Conservation (phyloP, 164 flowering plant genomes). For the Santalum album region DNA sequence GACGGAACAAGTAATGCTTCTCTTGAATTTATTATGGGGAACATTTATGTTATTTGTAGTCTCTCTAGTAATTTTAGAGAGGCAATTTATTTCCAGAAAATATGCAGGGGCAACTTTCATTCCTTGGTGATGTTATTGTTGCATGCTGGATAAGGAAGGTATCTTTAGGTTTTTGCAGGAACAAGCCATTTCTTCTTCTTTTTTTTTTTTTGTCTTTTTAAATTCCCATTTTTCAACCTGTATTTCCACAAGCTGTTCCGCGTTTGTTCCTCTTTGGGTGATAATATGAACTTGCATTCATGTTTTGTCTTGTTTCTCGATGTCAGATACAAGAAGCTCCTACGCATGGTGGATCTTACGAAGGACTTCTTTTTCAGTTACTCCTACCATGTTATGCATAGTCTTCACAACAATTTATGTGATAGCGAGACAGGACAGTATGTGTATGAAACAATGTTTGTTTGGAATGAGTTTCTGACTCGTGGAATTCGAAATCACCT, state of each 20-base stretch:
- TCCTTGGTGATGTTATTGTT: conserved; percentile 44
- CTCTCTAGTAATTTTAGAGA: conserved; percentile 15
- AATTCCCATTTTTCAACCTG: conserved; percentile 10
- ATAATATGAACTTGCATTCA: conserved; percentile 16
- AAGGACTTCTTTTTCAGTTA: conserved; percentile 99
- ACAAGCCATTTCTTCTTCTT: conserved; percentile 9
- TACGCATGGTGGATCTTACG: conserved; percentile 89
- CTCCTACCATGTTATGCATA: conserved; percentile 87
- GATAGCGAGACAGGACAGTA: conserved; percentile 38
- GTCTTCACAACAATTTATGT: conserved; percentile 82
- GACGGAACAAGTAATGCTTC: not conserved
- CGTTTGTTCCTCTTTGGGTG: conserved; percentile 5
- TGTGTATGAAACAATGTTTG: conserved; percentile 85
- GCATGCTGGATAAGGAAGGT: conserved; percentile 45
- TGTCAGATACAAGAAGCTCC: conserved; percentile 97
- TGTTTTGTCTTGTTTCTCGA: conserved; percentile 20
- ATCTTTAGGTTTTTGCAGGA: conserved; percentile 25
- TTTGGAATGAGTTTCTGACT: conserved; percentile 93
- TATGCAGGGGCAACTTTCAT: conserved; percentile 38
- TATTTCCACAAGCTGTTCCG: no score
- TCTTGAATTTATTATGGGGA: not conserved
- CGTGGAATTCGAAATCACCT: conserved; percentile 71
- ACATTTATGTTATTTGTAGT: conserved; percentile 7
- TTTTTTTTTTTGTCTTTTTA: conserved; percentile 3
- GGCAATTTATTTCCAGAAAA: conserved; percentile 23